Evolutionary conservation across 2,329 filamentous ascomycete species (phyloP).

Genomic region (Diaporthe ampelina): DNA sequence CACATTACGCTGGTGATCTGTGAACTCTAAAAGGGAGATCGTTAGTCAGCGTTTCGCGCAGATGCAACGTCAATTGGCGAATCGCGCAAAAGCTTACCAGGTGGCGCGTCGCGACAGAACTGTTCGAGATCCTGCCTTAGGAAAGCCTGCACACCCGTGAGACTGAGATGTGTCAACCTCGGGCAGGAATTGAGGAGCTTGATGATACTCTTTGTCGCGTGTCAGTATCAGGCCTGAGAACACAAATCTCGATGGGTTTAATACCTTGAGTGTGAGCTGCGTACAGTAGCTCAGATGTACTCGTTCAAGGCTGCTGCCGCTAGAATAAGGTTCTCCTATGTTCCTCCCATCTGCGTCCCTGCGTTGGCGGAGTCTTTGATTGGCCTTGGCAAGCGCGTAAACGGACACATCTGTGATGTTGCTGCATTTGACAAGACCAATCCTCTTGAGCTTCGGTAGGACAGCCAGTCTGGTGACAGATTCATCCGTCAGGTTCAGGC

Average conservation of each 20-base stretch:
- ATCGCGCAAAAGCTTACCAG: conserved; percentile 62
- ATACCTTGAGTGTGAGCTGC: conserved; percentile 83
- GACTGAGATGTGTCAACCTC: conserved; percentile 90
- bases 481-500: conserved; percentile 86
- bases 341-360: conserved; percentile 63
- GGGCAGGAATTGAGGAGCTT: conserved; percentile 90
- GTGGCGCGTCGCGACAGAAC: conserved; percentile 89
- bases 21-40: conserved; percentile 78
- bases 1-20: conserved; percentile 91
- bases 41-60: conserved; percentile 12
- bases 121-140: conserved; percentile 85
- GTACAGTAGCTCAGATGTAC: conserved; percentile 97
- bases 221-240: conserved; percentile 37
- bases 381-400: conserved; percentile 82
- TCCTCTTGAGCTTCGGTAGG: conserved; percentile 92
- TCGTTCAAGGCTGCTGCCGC: conserved; percentile 81
- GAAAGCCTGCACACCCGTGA: conserved; percentile 95
- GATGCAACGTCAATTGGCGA: conserved; percentile 1
- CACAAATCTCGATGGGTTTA: conserved; percentile 49
- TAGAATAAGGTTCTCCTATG: conserved; percentile 66
- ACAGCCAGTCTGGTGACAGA: conserved; percentile 88
- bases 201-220: conserved; percentile 82
- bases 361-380: conserved; percentile 64
- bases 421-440: conserved; percentile 94
- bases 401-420: conserved; percentile 93